Base-by-base conservation (phyloP, 1,139 yeast genomes). In the Taphrina deformans region DNA sequence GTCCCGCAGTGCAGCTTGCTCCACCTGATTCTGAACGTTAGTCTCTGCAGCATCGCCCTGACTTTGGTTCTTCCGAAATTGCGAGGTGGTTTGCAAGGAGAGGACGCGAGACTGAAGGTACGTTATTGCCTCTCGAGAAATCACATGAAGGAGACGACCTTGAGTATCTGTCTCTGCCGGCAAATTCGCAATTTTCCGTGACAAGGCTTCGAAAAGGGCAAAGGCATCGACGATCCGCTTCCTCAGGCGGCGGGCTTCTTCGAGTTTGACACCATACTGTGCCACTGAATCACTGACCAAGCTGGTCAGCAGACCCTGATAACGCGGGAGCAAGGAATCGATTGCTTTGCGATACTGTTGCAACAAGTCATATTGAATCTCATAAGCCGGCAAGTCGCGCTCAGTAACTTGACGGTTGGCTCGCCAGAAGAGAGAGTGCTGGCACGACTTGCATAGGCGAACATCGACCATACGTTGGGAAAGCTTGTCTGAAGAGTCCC, bases 141-240 rank as follows among this genome's bases (percentile, higher is more conserved):
- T n/a, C 16, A n/a, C 23, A 16, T 31, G 29, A 9, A 33, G 61
- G 12, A 55, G 21, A 29, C 23, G 48, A 16, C n/a, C 35, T 29
- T 55, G 51, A 16, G 61, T 33, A 14, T 23, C 40, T 6, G 61
- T 44, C 7, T 10, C 18, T 7, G 61, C 31, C 26, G 40, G 40
- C 23, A 27, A 18, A 7, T 29, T 48, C 10, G 46, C 46, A n/a
- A 83, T 70, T 65, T 79, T 78, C 62, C 80, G 77, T 0, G 84
- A 76, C 1, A 79, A 67, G 16, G 70, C 71, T 67, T 82, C 85
- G 71, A 79, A 83, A 64, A 77, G 77, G 2, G 79, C 73, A 68
- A 83, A 81, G 3, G 80, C 73, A 27, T 78, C 78, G 50, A 82
- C 71, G 27, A 84, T 72, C 67, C 78, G 75, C 55, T 75, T 76